Evolutionary conservation across 2,329 filamentous ascomycete genomes (phyloP), one percentile per base, ranked within the genome.

Genomic region (Alternaria triticimaculans): DNA sequence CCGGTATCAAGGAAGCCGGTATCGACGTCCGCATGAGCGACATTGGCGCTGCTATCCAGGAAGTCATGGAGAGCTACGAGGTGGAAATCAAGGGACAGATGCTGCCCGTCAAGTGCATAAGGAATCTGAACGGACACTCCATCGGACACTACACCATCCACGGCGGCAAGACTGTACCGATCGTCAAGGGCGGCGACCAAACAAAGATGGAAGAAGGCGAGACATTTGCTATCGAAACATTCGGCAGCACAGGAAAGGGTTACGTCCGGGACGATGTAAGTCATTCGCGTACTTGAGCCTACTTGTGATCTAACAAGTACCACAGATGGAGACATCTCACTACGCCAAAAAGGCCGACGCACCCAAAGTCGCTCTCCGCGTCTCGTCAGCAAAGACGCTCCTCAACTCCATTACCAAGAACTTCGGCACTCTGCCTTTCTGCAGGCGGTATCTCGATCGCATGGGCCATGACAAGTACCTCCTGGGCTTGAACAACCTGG

Each of bases 171-270:
- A 94, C 92, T 70, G 93, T 97, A 55, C 95, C 94, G 0, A 97
- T 97, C 74, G 93, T 97, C 68, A 97, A 97, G 84, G 90, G 89
- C 66, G 88, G 88, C 66, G 93, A 97, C 76, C 89, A 90, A 79
- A 96, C 93, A 56, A 97, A 97, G 86, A 98, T 98, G 95, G 94
- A 97, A 83, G 95, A 97, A 82, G 94, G 94, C 45, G 94, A 98
- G 77, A 90, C 94, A 18, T 98, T 96, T 80, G 94, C 94, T 68
- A 97, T 97, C 72, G 94, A 97, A 84, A 97, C 94, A 0, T 97
- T 97, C 80, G 95, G 94, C 64, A 96, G 91, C 79, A 97, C 94
- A 21, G 95, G 94, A 68, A 94, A 93, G 78, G 94, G 94, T 69
- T 92, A 92, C 76, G 92, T 97, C 60, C 85, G 89, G 69, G 94